Base-by-base conservation (phyloP, 805 yeast species). In the Spathaspora arborariae region DNA sequence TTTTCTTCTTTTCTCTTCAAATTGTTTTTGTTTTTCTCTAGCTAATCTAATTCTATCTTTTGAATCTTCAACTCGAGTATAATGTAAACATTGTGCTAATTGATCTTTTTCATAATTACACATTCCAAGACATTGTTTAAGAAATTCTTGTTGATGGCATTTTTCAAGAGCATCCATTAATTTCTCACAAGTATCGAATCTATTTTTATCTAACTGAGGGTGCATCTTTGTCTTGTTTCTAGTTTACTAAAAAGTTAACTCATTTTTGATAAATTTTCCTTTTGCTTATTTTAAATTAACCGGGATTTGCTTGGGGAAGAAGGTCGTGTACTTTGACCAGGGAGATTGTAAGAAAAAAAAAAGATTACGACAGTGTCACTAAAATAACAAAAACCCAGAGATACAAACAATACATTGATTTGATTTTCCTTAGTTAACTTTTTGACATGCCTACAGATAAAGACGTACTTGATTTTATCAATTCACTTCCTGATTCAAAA, bases 41-140 rank as follows among this genome's bases (percentile, higher is more conserved):
- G 84, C 79, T 55, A 71, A 70, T 60, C 67, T 60, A 54, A 69
- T 79, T 59, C 72, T 78, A 50, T 72, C 81, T 58, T 77, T 81
- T 60, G 82, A 84, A 27, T 79, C 81, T 22, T 75, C 76, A 11
- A 80, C 60, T 60, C 97, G 77, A 5, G 92, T 86, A 45, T 80
- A 80, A 59, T 89, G 94, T 20, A 95, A 72, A 67, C 99, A 92
- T 58, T 80, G 71, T 30, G 85, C 68, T 45, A 94, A 74, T 44
- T 86, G 91, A 51, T 85, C 88, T 58, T 90, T 90, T 56, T 85
- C 84, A 45, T 82, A 81, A 65, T 89, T 88, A 68, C 99, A 92
- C 49, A 79, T 73, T 21, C 98, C 98, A 54, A 88, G 70, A 6
- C 87, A 82, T 61, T 86, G 80, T 53, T 79, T 76, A 49, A 85